A percentile compares a stretch with the other conserved stretches of the same genome.
Conservation (phyloP, 148 eudicot genomes). For the Persicaria maculosa region DNA sequence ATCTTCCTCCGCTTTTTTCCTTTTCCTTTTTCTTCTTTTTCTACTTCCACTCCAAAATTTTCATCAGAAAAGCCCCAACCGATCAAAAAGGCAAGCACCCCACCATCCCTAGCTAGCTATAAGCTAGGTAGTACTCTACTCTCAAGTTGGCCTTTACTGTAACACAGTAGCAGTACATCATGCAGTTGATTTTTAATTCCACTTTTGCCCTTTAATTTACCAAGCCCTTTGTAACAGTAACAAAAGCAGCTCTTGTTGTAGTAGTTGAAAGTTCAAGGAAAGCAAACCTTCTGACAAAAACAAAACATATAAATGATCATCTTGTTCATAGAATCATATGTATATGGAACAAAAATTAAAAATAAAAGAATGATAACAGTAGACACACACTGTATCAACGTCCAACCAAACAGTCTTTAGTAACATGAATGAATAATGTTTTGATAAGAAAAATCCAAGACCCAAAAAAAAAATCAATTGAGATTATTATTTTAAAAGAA, state of each 20-base stretch:
- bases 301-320: too few species aligned
- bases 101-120: slow-evolving; percentile 5
- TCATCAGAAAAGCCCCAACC: slow-evolving; percentile 8
- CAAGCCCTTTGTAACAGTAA: too few species aligned
- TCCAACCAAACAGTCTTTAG: background rate
- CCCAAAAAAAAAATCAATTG: too few species aligned
- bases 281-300: too few species aligned
- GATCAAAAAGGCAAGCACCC: background rate
- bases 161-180: background rate
- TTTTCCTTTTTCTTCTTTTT: background rate
- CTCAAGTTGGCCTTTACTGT: background rate
- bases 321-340: too few species aligned
- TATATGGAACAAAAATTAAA: too few species aligned
- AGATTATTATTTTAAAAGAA: background rate
- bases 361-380: too few species aligned
- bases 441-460: background rate
- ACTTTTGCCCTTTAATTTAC: background rate
- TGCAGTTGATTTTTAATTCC: background rate
- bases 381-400: too few species aligned
- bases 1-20: background rate
- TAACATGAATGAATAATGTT: background rate
- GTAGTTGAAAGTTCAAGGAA: too few species aligned
- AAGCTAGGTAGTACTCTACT: background rate
- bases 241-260: too few species aligned
- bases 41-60: background rate